Conservation (phyloP, 768 basidiomycete species). For the Infundibulicybe gibba region DNA sequence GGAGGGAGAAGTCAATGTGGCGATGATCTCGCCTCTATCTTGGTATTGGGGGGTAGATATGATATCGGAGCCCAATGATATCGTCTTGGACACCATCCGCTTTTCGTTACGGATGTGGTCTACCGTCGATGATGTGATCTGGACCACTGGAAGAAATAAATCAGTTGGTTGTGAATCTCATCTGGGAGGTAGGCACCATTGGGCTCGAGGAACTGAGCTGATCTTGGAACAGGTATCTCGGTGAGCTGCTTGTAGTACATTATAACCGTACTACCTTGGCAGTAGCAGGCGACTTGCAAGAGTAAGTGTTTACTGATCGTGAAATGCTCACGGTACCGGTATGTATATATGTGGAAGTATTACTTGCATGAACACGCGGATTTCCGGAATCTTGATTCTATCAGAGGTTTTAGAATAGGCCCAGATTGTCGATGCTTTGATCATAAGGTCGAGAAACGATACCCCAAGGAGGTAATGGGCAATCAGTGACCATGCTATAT, state of each 20-base stretch:
- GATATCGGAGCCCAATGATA: conserved; percentile 21
- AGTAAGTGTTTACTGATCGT: too few species aligned
- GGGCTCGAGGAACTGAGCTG: conserved; percentile 26
- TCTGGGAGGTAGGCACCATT: conserved; percentile 11
- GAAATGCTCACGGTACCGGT: too few species aligned
- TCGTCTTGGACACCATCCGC: conserved; percentile 31
- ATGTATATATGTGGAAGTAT: too few species aligned
- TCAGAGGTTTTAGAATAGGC: too few species aligned
- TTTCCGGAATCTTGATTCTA: too few species aligned
- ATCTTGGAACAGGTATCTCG: conserved; percentile 33
- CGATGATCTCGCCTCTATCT: conserved; percentile 36
- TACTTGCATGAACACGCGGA: too few species aligned
- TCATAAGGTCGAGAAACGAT: too few species aligned
- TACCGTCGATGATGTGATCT: conserved; percentile 40
- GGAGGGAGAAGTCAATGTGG: conserved; percentile 38
- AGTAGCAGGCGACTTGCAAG: too few species aligned
- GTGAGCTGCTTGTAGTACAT: conserved; percentile 29
- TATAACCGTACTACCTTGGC: too few species aligned
- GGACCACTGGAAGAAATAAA: conserved; percentile 26
- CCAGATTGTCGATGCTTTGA: too few species aligned
- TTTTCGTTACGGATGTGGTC: conserved; percentile 51
- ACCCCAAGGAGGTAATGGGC: too few species aligned
- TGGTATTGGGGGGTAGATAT: conserved; percentile 19
- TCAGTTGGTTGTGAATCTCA: neutral
- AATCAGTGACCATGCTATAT: too few species aligned